Evolutionary conservation across 352 stramenopile species (phyloP).

Genomic region (Phytophthora cryptogea): DNA sequence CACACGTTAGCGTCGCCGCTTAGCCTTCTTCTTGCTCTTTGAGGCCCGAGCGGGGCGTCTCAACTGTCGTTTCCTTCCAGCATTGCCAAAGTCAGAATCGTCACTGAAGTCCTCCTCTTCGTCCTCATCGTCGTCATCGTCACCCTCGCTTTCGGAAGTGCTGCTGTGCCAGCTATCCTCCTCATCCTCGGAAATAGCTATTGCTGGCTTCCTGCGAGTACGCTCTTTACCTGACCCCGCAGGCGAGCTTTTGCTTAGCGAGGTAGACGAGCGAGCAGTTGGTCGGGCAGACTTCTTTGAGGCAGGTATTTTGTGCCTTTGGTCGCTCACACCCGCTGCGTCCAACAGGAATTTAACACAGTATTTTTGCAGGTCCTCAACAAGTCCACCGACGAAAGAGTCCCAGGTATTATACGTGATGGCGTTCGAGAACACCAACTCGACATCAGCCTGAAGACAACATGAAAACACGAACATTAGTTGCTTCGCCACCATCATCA

Average conservation of each 20-base stretch:
- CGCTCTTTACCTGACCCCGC: constrained; percentile 40
- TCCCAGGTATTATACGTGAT: constrained; percentile 82
- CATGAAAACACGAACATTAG: constrained; percentile 1
- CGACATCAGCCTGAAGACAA: constrained; percentile 60
- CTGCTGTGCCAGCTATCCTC: constrained; percentile 59
- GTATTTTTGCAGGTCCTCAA: constrained; percentile 72
- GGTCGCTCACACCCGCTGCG: constrained; percentile 45
- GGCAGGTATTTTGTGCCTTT: constrained; percentile 28
- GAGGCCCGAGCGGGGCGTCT: constrained; percentile 21
- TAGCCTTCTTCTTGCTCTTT: constrained; percentile 38
- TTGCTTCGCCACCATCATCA: constrained; percentile 1
- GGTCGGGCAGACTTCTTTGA: constrained; percentile 15
- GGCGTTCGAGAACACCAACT: constrained; percentile 80
- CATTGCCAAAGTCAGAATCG: constrained; percentile 48
- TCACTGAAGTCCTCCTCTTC: constrained; percentile 53
- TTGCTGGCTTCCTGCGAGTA: constrained; percentile 17
- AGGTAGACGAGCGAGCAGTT: neutral
- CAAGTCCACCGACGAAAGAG: constrained; percentile 56
- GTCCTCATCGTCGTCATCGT: constrained; percentile 65
- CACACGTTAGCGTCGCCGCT: constrained; percentile 29
- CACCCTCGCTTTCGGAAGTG: constrained; percentile 46
- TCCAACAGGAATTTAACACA: constrained; percentile 78
- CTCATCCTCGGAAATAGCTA: constrained; percentile 47
- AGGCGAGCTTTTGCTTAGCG: constrained; percentile 24
- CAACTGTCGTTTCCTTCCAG: constrained; percentile 36